These are phyloP conservation scores for Aspergillus brasiliensis DNA, from an alignment of 2,329 filamentous ascomycete species.

Conservation along the genomic window DNA sequence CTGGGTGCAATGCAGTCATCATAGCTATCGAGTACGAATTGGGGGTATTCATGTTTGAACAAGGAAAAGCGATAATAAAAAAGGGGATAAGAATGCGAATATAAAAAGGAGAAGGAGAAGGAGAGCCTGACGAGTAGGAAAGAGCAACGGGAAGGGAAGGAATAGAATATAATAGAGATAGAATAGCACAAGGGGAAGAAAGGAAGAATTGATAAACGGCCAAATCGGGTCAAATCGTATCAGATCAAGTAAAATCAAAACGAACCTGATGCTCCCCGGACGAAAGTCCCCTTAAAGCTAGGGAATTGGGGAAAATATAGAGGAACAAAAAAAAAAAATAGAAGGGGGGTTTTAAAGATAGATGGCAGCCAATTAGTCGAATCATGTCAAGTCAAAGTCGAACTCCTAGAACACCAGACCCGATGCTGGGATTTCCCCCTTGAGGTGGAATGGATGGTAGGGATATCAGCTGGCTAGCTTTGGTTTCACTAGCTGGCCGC, in stretches of 20 bases:
- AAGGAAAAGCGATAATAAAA: not conserved
- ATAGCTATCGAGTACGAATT: constrained; percentile 3
- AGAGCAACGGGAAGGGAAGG: not conserved
- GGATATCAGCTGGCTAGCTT: not conserved
- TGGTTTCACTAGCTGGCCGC: not conserved
- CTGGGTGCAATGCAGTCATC: not conserved
- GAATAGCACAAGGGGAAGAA: not conserved
- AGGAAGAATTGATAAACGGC: not conserved
- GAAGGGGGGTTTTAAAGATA: not conserved
- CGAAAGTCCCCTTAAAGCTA: not conserved
- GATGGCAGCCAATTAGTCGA: not conserved
- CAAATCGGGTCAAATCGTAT: constrained; percentile 3
- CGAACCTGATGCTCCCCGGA: not conserved
- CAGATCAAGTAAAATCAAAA: not conserved
- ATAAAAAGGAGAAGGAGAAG: constrained; percentile 13
- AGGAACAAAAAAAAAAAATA: constrained; percentile 11
- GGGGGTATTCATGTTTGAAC: not conserved
- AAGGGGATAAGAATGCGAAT: constrained; percentile 3
- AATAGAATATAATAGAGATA: not conserved
- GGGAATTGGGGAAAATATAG: constrained; percentile 4
- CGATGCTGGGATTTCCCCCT: constrained; percentile 12
- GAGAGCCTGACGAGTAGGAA: not conserved
- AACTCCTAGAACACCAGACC: constrained; percentile 13
- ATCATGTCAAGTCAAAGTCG: constrained; percentile 1
- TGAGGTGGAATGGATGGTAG: not conserved